These are phyloP conservation scores for Aspergillus egyptiacus DNA, from an alignment of 495 filamentous ascomycete species.

Conservation along the genomic window DNA sequence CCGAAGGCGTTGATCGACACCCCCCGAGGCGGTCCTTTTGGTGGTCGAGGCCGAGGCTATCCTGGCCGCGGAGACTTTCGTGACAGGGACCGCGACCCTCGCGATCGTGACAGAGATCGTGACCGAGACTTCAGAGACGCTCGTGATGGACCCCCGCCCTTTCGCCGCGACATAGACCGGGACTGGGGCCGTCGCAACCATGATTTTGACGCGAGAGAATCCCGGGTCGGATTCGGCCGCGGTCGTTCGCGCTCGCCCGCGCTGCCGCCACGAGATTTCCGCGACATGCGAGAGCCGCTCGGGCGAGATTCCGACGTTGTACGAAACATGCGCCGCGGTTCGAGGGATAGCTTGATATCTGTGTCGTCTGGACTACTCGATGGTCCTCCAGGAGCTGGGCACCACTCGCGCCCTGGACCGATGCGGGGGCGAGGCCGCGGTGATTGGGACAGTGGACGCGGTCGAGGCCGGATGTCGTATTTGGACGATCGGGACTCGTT, in stretches of 20 bases:
- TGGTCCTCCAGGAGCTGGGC: constrained; percentile 43
- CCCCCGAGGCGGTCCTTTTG: constrained; percentile 48
- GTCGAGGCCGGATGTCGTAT: constrained; percentile 48
- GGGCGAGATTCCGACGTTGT: constrained; percentile 37
- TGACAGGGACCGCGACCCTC: constrained; percentile 51
- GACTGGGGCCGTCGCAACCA: constrained; percentile 34
- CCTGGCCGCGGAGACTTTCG: constrained; percentile 53
- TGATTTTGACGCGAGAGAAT: constrained; percentile 41
- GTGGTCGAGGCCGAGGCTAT: constrained; percentile 44
- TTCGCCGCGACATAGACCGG: constrained; percentile 36
- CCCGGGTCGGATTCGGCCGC: constrained; percentile 36
- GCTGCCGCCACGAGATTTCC: constrained; percentile 44
- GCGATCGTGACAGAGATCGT: constrained; percentile 39
- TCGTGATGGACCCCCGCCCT: constrained; percentile 29
- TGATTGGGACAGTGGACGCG: constrained; percentile 57
- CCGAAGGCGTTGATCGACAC: constrained; percentile 65
- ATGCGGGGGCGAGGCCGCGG: constrained; percentile 59
- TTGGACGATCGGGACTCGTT: constrained; percentile 58
- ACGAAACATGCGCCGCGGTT: constrained; percentile 50
- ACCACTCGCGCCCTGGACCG: constrained; percentile 50
- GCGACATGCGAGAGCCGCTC: constrained; percentile 39
- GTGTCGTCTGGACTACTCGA: constrained; percentile 66
- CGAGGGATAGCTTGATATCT: constrained; percentile 58
- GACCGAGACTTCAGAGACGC: constrained; percentile 37
- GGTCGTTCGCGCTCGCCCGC: constrained; percentile 41